These are phyloP conservation scores for Corchorus capsularis DNA, from an alignment of 345 rosid genomes.

Conservation along the genomic window DNA sequence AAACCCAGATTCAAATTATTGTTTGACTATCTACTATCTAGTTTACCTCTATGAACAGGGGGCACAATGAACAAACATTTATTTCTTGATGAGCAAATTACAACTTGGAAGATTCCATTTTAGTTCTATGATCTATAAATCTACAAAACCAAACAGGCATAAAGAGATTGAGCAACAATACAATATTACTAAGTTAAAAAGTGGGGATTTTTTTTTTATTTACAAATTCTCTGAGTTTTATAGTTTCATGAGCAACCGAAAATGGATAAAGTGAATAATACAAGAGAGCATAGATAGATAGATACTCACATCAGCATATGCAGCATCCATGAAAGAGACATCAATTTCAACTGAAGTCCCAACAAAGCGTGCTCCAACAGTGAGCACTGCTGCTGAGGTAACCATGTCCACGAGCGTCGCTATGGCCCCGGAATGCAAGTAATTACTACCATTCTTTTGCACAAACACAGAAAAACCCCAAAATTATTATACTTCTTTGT, in stretches of 20 bases:
- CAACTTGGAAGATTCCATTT: neutral
- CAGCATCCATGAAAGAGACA: conserved; percentile 20
- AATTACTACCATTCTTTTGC: conserved; percentile 9
- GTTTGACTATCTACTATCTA: neutral
- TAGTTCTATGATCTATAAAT: too few species aligned
- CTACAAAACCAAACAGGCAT: neutral
- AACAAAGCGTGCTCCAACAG: neutral
- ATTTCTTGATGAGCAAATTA: neutral
- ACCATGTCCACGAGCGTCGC: neutral
- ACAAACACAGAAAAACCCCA: neutral
- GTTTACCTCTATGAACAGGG: neutral
- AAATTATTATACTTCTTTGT: neutral
- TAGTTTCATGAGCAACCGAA: too few species aligned
- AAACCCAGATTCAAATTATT: neutral
- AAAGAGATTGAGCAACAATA: neutral
- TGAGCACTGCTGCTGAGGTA: conserved; percentile 6
- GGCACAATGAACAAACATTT: neutral
- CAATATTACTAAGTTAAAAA: neutral
- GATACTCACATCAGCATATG: conserved; percentile 15
- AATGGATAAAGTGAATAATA: too few species aligned
- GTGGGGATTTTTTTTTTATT: neutral
- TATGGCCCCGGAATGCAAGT: conserved; percentile 13
- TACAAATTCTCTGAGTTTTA: neutral
- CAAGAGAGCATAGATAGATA: too few species aligned
- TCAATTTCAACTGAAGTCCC: conserved; percentile 17